Evolutionary conservation across 257 asterid genomes (phyloP), one percentile per base, ranked within the genome.

Genomic region (Penstemon davidsonii): DNA sequence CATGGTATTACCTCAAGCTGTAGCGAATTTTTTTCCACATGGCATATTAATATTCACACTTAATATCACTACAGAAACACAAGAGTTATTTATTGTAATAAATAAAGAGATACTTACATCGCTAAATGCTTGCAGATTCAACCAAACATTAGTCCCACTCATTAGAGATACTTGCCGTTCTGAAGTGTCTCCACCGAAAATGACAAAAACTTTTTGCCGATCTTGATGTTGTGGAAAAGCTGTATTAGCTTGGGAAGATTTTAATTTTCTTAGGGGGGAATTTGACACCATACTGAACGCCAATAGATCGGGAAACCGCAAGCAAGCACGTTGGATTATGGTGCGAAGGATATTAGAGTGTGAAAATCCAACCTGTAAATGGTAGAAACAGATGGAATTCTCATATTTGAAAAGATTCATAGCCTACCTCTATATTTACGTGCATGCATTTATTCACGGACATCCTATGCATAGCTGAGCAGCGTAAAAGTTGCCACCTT

Each of bases 81-180:
- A 61, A 44, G n/a, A 41, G 43, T 33, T 38, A 65, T 12, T 54
- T 54, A 1, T 25, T 25, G 33, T 25, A 25, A 25, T 25, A 25
- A 64, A 66, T 47, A 18, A 62, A 64, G 43, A 54, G 60, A 70
- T 56, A 83, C 96, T 82, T 83, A 90, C 97, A 80, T 90, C 95
- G 73, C 83, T 82, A 76, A 71, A 88, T 77, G 95, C 85, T 79
- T 81, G 91, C 63, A 90, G 85, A 69, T 90, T 90, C 74, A 90
- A 80, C 97, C 97, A 90, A 74, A 90, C 97, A 80, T 90, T 90
- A 46, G 97, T 87, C 85, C 97, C 97, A 70, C 97, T 90, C 95
- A 88, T 90, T 64, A 90, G 90, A 73, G 97, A 90, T 79, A 90
- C 97, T 80, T 90, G 97, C 60, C 97, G 80, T 69, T 90, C 97